phyloP scores from a whole-genome alignment of 495 filamentous ascomycete species.

The Trichoderma parareesei region DNA sequence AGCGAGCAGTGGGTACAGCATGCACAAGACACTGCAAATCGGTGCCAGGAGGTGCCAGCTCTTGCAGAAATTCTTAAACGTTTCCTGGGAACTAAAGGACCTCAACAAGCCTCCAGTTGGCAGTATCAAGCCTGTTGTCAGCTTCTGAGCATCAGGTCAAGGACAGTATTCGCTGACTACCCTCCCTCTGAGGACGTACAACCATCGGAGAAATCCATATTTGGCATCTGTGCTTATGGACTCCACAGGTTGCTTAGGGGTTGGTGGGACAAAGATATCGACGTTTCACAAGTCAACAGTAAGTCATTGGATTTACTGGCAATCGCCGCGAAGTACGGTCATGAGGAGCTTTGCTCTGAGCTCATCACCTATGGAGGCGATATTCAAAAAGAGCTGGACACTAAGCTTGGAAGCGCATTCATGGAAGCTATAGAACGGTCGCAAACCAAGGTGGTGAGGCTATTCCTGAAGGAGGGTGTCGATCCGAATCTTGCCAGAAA shows the following conservation, averaged over 20 bases:
- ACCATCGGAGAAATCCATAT: neutral
- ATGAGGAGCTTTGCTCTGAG: neutral
- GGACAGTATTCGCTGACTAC: neutral
- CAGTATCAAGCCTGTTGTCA: neutral
- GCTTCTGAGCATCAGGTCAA: neutral
- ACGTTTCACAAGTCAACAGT: neutral
- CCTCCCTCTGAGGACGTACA: neutral
- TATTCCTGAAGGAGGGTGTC: neutral
- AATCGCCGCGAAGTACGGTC: neutral
- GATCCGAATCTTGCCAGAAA: neutral
- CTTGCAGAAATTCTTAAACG: neutral
- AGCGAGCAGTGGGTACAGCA: neutral
- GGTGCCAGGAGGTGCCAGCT: neutral
- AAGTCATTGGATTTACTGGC: constrained; percentile 1
- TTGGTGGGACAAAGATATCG: neutral
- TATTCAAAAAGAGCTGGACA: neutral
- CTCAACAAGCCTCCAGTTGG: neutral
- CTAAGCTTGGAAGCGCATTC: neutral
- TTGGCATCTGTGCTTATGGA: neutral
- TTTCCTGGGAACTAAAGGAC: neutral
- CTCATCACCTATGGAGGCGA: neutral
- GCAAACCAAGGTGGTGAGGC: neutral
- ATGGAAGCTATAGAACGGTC: neutral
- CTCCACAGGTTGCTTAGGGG: neutral
- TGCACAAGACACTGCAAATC: neutral